phyloP scores from a whole-genome alignment of 2,329 filamentous ascomycete species.

The Sporothrix curviconia region DNA sequence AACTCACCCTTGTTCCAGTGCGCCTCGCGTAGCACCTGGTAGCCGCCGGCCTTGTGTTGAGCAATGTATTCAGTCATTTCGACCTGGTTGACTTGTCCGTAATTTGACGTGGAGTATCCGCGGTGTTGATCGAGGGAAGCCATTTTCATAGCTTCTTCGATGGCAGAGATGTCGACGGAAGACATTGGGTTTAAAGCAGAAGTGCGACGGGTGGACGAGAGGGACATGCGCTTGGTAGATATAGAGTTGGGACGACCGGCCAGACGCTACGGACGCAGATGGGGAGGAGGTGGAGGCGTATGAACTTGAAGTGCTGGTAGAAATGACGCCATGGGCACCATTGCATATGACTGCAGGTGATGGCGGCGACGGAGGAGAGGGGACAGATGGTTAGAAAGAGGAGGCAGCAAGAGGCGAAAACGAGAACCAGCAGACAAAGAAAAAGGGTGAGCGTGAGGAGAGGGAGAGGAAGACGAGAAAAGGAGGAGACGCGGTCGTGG shows the following conservation, averaged over 20 bases:
- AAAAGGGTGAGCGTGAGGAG: background rate
- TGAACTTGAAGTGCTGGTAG: constrained; percentile 39
- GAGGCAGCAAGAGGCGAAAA: background rate
- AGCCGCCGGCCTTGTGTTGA: constrained; percentile 47
- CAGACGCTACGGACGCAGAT: constrained; percentile 40
- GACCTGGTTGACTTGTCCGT: constrained; percentile 49
- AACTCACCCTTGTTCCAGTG: constrained; percentile 59
- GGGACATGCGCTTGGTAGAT: constrained; percentile 45
- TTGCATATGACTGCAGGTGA: constrained; percentile 20
- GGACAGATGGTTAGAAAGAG: constrained; percentile 3
- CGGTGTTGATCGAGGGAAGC: constrained; percentile 53
- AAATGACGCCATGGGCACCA: constrained; percentile 38
- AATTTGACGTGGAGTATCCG: constrained; percentile 53
- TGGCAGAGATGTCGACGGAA: constrained; percentile 48
- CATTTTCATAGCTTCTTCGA: constrained; percentile 56
- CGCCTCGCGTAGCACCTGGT: constrained; percentile 56
- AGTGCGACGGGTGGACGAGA: constrained; percentile 43
- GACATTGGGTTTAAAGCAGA: constrained; percentile 50
- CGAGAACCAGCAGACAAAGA: background rate
- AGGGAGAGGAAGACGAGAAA: background rate
- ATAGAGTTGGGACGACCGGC: constrained; percentile 43
- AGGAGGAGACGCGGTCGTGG: background rate
- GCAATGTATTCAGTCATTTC: constrained; percentile 47
- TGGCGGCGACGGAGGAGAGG: constrained; percentile 6
- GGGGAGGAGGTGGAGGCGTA: constrained; percentile 49